Percentiles rank a stretch among this genome's conserved stretches.
Conservation (phyloP, 2,329 filamentous ascomycete species). For the Escovopsis sp. region DNA sequence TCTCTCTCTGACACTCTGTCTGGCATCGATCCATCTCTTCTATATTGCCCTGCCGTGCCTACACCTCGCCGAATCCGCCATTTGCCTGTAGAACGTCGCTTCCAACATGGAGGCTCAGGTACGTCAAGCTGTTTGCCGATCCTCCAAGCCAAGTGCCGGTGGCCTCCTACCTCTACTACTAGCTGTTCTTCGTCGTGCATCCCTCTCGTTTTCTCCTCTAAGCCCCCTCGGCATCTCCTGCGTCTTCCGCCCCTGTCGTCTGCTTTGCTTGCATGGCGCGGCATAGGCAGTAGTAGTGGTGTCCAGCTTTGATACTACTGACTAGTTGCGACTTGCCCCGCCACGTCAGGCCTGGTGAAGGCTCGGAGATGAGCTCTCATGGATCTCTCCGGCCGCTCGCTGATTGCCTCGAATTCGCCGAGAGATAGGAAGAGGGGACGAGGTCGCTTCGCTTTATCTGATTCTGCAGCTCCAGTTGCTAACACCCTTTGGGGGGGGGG, state of each 20-base stretch:
- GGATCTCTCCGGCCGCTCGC: background rate
- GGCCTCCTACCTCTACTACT: background rate
- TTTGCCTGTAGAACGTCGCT: background rate
- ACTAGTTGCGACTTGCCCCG: conserved; percentile 2
- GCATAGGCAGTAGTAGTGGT: too few relatives aligned
- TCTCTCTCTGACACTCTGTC: conserved; percentile 1
- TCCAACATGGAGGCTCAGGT: conserved; percentile 35
- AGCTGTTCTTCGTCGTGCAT: background rate
- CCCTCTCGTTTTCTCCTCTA: background rate
- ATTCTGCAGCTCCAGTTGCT: background rate
- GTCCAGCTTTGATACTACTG: background rate
- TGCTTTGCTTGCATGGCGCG: too few relatives aligned
- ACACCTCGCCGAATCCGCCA: background rate
- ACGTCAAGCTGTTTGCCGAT: conserved; percentile 10
- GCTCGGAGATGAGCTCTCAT: background rate
- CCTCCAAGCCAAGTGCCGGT: background rate
- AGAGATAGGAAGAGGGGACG: too few relatives aligned
- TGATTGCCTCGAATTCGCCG: too few relatives aligned
- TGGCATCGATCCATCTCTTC: too few relatives aligned
- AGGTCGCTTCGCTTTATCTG: too few relatives aligned
- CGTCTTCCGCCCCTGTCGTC: too few relatives aligned
- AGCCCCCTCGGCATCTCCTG: too few relatives aligned
- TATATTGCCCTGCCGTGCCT: too few relatives aligned
- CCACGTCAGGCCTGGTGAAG: conserved; percentile 1
- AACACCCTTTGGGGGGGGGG: background rate